Percentiles rank a stretch among this genome's conserved stretches.
phyloP scores from a whole-genome alignment of 768 basidiomycete genomes.

The Gymnopilus dilepis region DNA sequence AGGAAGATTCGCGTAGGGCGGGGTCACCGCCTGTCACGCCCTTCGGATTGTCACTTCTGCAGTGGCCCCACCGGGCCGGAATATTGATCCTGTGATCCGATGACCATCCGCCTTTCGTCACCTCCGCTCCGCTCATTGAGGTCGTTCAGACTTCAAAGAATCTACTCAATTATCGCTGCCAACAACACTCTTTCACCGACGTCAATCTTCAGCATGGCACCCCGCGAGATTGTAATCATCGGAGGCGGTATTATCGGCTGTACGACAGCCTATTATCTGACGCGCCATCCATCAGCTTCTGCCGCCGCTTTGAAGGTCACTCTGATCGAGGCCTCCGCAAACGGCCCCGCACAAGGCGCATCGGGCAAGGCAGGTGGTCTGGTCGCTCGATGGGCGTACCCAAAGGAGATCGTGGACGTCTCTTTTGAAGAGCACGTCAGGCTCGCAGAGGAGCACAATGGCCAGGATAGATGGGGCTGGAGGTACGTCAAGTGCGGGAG shows the following conservation, averaged over 20 bases:
- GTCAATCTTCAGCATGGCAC: not conserved
- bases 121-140: constrained; percentile 1
- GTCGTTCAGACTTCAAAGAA: not conserved
- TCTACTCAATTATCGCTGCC: not conserved
- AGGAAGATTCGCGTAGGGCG: too few relatives aligned
- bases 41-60: too few relatives aligned
- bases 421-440: constrained; percentile 78
- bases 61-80: constrained; percentile 1
- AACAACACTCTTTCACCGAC: not conserved
- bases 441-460: constrained; percentile 72
- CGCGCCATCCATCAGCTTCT: constrained; percentile 53
- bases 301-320: constrained; percentile 57
- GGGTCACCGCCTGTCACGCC: too few relatives aligned
- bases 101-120: not conserved
- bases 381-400: constrained; percentile 86
- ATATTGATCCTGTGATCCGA: not conserved
- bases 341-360: constrained; percentile 76
- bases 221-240: constrained; percentile 67
- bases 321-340: constrained; percentile 71
- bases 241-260: constrained; percentile 90
- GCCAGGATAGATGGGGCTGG: constrained; percentile 83
- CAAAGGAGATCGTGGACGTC: constrained; percentile 67
- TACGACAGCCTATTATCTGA: constrained; percentile 81
- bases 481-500: constrained; percentile 73
- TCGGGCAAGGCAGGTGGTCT: constrained; percentile 88